A percentile compares a stretch with the other conserved stretches of the same genome.
phyloP scores from a whole-genome alignment of 164 flowering plant species.

The Vitis rupestris region DNA sequence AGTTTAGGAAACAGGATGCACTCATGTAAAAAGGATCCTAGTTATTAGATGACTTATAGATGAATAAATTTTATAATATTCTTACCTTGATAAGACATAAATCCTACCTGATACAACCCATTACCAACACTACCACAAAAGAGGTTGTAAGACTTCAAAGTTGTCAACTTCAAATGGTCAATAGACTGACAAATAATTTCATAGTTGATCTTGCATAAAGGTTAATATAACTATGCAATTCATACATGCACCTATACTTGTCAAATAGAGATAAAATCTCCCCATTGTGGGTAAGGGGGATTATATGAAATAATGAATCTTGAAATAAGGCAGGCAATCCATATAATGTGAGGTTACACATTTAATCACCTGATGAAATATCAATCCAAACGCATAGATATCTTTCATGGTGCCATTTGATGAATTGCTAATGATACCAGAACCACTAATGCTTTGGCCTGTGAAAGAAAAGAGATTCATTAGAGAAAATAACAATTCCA shows the following conservation, averaged over 20 bases:
- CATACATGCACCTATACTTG: background rate
- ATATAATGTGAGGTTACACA: background rate
- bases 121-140: too few species aligned
- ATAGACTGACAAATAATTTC: too few species aligned
- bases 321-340: background rate
- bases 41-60: too few species aligned
- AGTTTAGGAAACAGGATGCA: too few species aligned
- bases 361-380: slow-evolving; percentile 44
- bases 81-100: too few species aligned
- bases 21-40: too few species aligned
- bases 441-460: slow-evolving; percentile 30
- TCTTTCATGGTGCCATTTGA: slow-evolving; percentile 36
- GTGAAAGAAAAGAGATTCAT: slow-evolving; percentile 6
- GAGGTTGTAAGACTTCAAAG: too few species aligned
- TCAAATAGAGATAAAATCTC: background rate
- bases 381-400: slow-evolving; percentile 38
- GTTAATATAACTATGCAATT: background rate
- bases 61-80: too few species aligned
- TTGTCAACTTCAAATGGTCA: too few species aligned
- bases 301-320: background rate
- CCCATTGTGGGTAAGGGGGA: too few species aligned
- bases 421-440: slow-evolving; percentile 7
- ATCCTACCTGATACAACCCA: too few species aligned
- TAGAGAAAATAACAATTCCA: background rate
- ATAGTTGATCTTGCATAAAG: background rate